phyloP scores from a whole-genome alignment of 1,139 yeast genomes.

The Pichia sp. region DNA sequence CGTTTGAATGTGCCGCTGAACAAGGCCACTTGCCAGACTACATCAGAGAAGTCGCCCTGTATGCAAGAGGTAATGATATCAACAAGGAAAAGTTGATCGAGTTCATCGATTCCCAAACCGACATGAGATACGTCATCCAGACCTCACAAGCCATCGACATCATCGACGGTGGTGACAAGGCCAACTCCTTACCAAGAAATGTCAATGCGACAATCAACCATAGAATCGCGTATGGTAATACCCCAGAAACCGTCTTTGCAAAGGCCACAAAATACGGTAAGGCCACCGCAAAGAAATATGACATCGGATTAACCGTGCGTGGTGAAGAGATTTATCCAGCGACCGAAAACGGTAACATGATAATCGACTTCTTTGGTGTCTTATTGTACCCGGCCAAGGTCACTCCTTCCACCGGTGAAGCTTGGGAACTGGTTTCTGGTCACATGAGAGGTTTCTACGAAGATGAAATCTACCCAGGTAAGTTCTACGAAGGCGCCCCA shows the following conservation, averaged over 20 bases:
- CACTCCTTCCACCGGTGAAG: conserved; percentile 39
- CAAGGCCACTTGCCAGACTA: conserved; percentile 24
- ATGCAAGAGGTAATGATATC: conserved; percentile 21
- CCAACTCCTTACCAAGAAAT: conserved; percentile 55
- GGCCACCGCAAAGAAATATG: conserved; percentile 43
- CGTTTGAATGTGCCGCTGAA: conserved; percentile 48
- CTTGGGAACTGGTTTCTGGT: conserved; percentile 46
- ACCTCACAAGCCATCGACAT: conserved; percentile 64
- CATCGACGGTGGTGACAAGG: conserved; percentile 57
- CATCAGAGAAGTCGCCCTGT: conserved; percentile 4
- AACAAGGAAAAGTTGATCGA: conserved; percentile 22
- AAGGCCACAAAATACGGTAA: conserved; percentile 32
- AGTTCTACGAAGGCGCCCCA: conserved; percentile 38
- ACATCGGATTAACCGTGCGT: conserved; percentile 43
- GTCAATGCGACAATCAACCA: conserved; percentile 50
- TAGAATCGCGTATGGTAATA: conserved; percentile 41
- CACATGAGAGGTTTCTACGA: conserved; percentile 48
- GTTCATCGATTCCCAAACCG: neutral
- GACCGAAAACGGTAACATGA: conserved; percentile 45
- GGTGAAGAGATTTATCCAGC: conserved; percentile 35
- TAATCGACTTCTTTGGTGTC: conserved; percentile 31
- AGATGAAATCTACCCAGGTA: conserved; percentile 40
- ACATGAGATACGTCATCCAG: conserved; percentile 39
- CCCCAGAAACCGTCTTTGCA: conserved; percentile 33
- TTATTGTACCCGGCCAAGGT: conserved; percentile 39